phyloP scores from a whole-genome alignment of 2,329 filamentous ascomycete genomes.

The Calycina marina region DNA sequence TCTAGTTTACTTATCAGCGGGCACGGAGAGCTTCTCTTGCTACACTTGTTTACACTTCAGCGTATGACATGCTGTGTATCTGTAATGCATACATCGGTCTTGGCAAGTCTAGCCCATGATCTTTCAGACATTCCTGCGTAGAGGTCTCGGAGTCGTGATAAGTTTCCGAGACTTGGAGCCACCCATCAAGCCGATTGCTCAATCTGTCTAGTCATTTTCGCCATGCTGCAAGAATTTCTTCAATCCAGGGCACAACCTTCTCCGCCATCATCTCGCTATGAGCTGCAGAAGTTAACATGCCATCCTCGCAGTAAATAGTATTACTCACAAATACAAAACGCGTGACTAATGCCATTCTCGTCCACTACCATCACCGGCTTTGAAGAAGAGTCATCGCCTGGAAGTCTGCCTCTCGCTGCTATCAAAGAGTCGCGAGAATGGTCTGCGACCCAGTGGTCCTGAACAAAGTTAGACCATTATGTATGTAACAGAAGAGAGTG shows the following conservation, averaged over 20 bases:
- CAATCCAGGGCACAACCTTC: conserved; percentile 28
- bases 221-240: conserved; percentile 13
- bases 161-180: too few species aligned
- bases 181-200: too few species aligned
- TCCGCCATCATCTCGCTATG: conserved; percentile 35
- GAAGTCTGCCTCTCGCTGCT: conserved; percentile 23
- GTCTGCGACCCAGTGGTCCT: conserved; percentile 48
- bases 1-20: too few species aligned
- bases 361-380: conserved; percentile 38
- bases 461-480: neutral
- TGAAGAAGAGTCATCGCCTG: conserved; percentile 16
- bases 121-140: too few species aligned
- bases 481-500: too few species aligned
- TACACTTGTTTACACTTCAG: too few species aligned
- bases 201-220: too few species aligned
- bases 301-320: neutral
- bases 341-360: conserved; percentile 40
- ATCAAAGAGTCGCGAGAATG: conserved; percentile 42
- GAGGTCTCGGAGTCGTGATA: too few species aligned
- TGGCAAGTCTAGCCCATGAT: too few species aligned
- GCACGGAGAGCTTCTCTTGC: too few species aligned
- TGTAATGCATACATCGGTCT: too few species aligned
- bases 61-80: too few species aligned
- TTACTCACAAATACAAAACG: conserved; percentile 41
- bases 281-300: conserved; percentile 19